phyloP scores from a whole-genome alignment of 2,329 filamentous ascomycete genomes.

The Metarhizium guizhouense region DNA sequence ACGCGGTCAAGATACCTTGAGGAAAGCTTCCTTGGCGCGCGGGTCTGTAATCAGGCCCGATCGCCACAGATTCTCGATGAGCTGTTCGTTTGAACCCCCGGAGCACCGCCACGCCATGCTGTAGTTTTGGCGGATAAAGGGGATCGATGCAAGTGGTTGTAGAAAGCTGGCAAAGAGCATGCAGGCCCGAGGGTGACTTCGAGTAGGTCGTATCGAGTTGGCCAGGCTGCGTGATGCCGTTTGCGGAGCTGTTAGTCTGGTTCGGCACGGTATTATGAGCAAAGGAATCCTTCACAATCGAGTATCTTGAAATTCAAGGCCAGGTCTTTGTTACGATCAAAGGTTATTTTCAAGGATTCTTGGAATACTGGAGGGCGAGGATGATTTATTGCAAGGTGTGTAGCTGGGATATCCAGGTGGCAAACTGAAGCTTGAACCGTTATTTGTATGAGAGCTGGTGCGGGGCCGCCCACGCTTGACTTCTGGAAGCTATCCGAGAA shows the following conservation, averaged over 20 bases:
- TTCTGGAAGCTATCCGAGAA: too few species aligned
- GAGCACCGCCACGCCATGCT: conserved; percentile 87
- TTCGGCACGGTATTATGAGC: too few species aligned
- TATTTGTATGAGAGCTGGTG: conserved; percentile 9
- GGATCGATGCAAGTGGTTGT: neutral
- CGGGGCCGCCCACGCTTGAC: conserved; percentile 12
- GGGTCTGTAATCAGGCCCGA: conserved; percentile 65
- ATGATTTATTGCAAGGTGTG: neutral
- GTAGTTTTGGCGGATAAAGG: conserved; percentile 1
- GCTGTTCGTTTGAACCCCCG: conserved; percentile 61
- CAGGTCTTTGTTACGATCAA: too few species aligned
- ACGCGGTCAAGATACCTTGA: conserved; percentile 21
- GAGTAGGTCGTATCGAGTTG: neutral
- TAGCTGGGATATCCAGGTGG: conserved; percentile 2
- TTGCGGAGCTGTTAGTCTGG: too few species aligned
- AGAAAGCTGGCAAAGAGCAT: neutral
- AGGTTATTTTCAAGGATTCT: too few species aligned
- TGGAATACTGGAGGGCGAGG: neutral
- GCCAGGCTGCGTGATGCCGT: too few species aligned
- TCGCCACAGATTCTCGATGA: conserved; percentile 69
- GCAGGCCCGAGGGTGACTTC: neutral
- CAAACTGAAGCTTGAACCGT: neutral
- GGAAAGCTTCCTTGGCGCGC: conserved; percentile 71
- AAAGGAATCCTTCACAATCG: too few species aligned
- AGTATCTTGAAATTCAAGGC: too few species aligned